Evolutionary conservation across 2,329 filamentous ascomycete genomes (phyloP).

Genomic region (Penicillium janthinellum): DNA sequence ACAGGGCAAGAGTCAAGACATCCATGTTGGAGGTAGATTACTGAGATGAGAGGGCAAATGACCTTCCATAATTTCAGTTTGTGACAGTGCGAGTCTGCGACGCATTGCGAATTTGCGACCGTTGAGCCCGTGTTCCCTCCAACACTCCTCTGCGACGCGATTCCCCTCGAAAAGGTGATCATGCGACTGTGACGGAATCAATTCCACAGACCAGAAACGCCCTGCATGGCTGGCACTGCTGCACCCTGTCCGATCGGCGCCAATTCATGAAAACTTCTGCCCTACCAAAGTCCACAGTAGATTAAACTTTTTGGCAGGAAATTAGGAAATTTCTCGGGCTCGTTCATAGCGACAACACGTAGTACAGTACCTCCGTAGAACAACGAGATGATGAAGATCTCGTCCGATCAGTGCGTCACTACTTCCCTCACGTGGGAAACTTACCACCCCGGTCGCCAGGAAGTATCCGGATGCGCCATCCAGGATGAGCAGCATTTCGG

Average conservation of each 20-base stretch:
- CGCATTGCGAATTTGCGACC: background rate
- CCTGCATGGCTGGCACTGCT: background rate
- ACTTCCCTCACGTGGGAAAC: slow-evolving; percentile 3
- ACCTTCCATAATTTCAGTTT: background rate
- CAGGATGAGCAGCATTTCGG: background rate
- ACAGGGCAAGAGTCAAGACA: slow-evolving; percentile 5
- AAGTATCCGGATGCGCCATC: background rate
- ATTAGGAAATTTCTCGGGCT: background rate
- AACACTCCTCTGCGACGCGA: too few relatives aligned
- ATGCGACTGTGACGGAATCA: background rate
- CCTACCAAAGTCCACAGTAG: background rate
- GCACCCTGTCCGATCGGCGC: background rate
- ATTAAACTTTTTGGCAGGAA: background rate
- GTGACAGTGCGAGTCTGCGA: background rate
- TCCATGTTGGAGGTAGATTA: slow-evolving; percentile 9
- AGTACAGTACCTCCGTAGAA: background rate
- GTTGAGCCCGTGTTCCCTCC: background rate
- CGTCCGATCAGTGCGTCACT: background rate
- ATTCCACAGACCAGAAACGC: background rate
- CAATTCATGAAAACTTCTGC: background rate
- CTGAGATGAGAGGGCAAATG: background rate
- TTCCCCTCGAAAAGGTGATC: background rate
- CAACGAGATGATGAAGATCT: background rate
- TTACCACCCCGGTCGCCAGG: background rate
- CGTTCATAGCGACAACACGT: background rate